Evolutionary conservation across 2,329 filamentous ascomycete genomes (phyloP), one percentile per base, ranked within the genome.

Genomic region (Neophaeococcomyces aloes): DNA sequence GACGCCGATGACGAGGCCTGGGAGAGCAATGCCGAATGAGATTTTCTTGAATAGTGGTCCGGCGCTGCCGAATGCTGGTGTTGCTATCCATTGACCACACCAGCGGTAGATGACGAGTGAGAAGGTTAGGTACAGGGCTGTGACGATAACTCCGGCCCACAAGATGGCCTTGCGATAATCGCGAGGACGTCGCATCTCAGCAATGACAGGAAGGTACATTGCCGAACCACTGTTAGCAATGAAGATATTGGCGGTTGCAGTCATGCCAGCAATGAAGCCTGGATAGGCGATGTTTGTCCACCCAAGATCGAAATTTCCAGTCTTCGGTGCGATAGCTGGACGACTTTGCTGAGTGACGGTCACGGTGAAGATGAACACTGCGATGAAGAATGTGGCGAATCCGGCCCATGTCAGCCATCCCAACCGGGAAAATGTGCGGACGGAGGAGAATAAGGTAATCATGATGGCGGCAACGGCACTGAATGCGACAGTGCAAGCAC

Each of bases 1-100:
- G 41, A 80, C 81, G 0, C 80, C 78, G 39, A 86, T 75, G 37
- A 85, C 66, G 46, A 85, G 83, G 2, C 81, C 84, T 10, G 79
- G 80, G 2, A 81, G 67, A 0, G 81, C 81, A 46, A 85, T 66
- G 18, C 78, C 79, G 61, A 78, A 85, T 11, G 80, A 78, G 10
- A 81, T 64, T 56, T 82, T 82, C 21, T 72, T 69, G 41, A 84
- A 63, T 0, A 71, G 55, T 1, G 58, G 57, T 6, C 71, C 69
- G 7, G 79, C 75, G 0, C 79, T 82, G n/a, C 78, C 75, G 2
- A 86, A 68, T 0, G 82, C 81, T 0, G 82, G 82, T 1, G 76
- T 79, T 1, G 70, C 66, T 1, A 86, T 79, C 7, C 66, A 60
- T 1, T 66, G 63, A 0, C 82, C 81, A 4, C 74, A 76, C 53